Base-by-base conservation (phyloP, 1,284 basidiomycete genomes). In the Puccinia coronata region DNA sequence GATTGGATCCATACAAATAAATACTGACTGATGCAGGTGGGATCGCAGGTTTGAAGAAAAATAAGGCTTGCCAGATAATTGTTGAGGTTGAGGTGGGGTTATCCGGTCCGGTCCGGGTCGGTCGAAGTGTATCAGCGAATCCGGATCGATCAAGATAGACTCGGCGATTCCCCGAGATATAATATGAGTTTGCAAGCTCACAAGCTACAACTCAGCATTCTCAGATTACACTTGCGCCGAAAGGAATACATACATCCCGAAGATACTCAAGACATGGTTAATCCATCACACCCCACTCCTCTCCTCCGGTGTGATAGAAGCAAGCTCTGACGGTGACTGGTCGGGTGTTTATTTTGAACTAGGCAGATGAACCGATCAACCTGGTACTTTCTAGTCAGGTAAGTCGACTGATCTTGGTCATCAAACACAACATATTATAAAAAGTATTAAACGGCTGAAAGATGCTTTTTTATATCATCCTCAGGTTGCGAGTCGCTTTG, bases 401-500 rank as follows among this genome's bases (percentile, higher is more conserved):
- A 39, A 18, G 70, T 20, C 36, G 23, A 39, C 16, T 41, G n/a
- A 20, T 55, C 43, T 28, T n/a, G 36, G 9, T 63, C n/a, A 8
- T n/a, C 28, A 43, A 16, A 18, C 12, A n/a, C 20, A 18, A 18
- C 39, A 39, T 9, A 41, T 28, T 34, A 3, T 49, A 18, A 25
- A 63, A 1, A 18, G 18, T 5, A 18, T 23, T 31, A 18, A 8
- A 36, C 5, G n/a, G 16, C 41, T 75, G 14, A 47, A 41, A 28
- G 9, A 39, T 43, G 18, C 18, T 28, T 1, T 11, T 20, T 14
- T 31, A 3, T 49, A 43, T 23, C 39, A 36, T 28, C 55, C 69
- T 20, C 51, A 80, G 78, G 78, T 80, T 43, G 69, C 67, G 31
- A 80, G 78, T 72, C 67, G 78, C n/a, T 80, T 80, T 61, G 78